A percentile compares a stretch with the other conserved stretches of the same genome.
Conservation (phyloP, 345 rosid genomes). For the Eucalyptus cloeziana region DNA sequence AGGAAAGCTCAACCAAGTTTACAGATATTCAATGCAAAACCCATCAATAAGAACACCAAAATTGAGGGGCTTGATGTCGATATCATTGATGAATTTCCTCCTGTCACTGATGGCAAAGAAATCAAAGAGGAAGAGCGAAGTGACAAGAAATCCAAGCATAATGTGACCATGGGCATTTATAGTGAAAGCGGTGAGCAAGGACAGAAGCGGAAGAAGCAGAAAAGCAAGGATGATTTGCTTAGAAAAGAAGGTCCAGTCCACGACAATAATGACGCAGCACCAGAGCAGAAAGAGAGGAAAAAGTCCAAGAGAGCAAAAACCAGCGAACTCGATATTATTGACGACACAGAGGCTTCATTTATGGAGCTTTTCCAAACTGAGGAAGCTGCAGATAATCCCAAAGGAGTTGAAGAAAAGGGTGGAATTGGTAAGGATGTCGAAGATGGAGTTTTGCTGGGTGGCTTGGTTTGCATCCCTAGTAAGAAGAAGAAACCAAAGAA, state of each 20-base stretch:
- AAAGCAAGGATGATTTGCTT: neutral
- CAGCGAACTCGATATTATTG: slow-evolving; percentile 39
- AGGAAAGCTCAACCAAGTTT: slow-evolving; percentile 33
- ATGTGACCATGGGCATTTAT: neutral
- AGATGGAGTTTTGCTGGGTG: slow-evolving; percentile 3
- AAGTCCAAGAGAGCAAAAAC: slow-evolving; percentile 3
- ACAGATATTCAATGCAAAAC: slow-evolving; percentile 69
- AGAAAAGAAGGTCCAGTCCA: neutral
- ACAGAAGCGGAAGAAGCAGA: slow-evolving; percentile 16
- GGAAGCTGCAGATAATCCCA: slow-evolving; percentile 3
- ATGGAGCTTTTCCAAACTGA: slow-evolving; percentile 29
- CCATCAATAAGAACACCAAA: slow-evolving; percentile 29
- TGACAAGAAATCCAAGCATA: neutral
- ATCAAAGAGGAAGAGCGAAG: slow-evolving; percentile 1
- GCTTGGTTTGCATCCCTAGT: slow-evolving; percentile 6
- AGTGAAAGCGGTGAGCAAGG: neutral
- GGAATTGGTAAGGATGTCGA: neutral
- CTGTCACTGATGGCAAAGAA: slow-evolving; percentile 6
- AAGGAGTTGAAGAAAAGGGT: neutral
- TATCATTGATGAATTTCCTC: neutral
- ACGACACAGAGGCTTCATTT: slow-evolving; percentile 50
- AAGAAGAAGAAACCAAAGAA: slow-evolving; percentile 45
- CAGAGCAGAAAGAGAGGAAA: slow-evolving; percentile 7
- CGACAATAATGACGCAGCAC: neutral
- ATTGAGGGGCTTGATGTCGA: slow-evolving; percentile 4